Conservation (phyloP, 305 asterid genomes). For the Caryopteris hybrid region DNA sequence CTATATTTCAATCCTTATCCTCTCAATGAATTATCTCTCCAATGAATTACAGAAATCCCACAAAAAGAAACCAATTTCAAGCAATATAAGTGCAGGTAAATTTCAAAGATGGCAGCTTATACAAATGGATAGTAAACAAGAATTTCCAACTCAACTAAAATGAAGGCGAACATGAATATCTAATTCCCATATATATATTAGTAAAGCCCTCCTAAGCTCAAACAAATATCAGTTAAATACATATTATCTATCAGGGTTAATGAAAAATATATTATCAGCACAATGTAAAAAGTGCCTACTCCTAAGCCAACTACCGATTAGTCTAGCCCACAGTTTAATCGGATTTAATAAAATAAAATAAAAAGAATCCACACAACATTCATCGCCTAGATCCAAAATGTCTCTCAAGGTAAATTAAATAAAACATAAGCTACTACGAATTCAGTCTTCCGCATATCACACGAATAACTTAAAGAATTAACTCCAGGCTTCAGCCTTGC, state of each 20-base stretch:
- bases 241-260: neutral
- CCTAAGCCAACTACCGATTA: neutral
- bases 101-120: neutral
- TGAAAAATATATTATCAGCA: neutral
- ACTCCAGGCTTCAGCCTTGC: neutral
- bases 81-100: too few relatives aligned
- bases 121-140: neutral
- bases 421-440: neutral
- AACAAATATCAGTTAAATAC: neutral
- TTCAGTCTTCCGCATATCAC: neutral
- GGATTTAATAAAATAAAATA: neutral
- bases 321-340: neutral
- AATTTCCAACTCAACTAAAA: neutral
- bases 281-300: neutral
- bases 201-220: neutral
- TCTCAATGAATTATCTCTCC: neutral
- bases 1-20: neutral
- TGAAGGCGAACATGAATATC: neutral
- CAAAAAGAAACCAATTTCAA: too few relatives aligned
- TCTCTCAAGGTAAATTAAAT: neutral
- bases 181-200: neutral
- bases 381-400: slow-evolving; percentile 19
- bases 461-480: neutral
- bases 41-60: neutral
- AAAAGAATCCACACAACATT: neutral